Base-by-base conservation (phyloP, 352 stramenopile species). In the Phytophthora ramorum region DNA sequence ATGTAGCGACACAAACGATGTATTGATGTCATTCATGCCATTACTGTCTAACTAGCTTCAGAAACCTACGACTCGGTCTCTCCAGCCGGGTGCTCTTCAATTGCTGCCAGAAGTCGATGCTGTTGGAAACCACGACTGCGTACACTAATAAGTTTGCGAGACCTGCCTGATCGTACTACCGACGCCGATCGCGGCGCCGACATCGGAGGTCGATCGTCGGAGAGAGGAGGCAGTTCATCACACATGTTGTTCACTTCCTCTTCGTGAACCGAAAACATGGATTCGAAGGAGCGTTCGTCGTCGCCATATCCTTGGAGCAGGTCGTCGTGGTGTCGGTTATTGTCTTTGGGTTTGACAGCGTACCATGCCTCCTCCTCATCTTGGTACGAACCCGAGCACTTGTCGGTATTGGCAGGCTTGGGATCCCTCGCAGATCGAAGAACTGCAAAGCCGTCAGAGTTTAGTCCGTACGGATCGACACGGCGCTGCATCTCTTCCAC, bases 121-220 rank as follows among this genome's bases (percentile, higher is more conserved):
- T 62, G 59, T 19, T 81, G 60, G 54, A 73, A 78, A 16, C 62
- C 32, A 10, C 58, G 67, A 58, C 78, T 88, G 37, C 81, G 81
- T 54, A 90, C 73, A 54, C 60, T 90, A 20, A 90, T 82, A 44
- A 90, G 26, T 24, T 90, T 90, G 19, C 66, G 49, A 37, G 73
- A 78, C 17, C 37, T 58, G n/a, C 35, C 41, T 10, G 69, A 55
- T 37, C 54, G 38, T 1, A 56, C 41, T 32, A 58, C 26, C 17
- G 52, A 24, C 8, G 58, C 52, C 26, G 53, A 61, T 16, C 40
- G 47, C 13, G 49, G 37, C 26, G 49, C 43, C 34, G 56, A 12
- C 45, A 63, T 51, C 17, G 43, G 28, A 12, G 19, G 17, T 9
- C 17, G 58, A 19, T 73, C 64, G 26, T 50, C 41, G 1, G 32